Evolutionary conservation across 805 yeast species (phyloP).

Genomic region (Cyberlindnera amylophila): DNA sequence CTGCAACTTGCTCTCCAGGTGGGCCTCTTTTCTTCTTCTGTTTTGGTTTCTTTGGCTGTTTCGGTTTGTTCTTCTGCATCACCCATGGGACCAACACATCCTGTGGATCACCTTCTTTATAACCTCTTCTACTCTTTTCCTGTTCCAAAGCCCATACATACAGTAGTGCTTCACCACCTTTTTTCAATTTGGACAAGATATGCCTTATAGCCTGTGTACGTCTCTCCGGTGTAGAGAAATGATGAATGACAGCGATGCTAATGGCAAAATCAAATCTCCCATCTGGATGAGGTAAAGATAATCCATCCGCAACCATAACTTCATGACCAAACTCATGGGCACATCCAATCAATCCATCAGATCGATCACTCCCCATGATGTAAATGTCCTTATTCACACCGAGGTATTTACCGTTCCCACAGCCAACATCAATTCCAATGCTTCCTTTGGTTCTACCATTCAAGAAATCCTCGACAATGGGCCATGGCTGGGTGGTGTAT

Average conservation of each 20-base stretch:
- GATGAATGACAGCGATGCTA: constrained; percentile 94
- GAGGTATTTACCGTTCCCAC: constrained; percentile 95
- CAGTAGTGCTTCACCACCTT: constrained; percentile 67
- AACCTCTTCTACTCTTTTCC: constrained; percentile 81
- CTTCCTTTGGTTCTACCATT: constrained; percentile 44
- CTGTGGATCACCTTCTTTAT: constrained; percentile 86
- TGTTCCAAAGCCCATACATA: constrained; percentile 99
- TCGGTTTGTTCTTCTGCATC: constrained; percentile 45
- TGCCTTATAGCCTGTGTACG: constrained; percentile 71
- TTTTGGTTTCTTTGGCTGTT: constrained; percentile 28
- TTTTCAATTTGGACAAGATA: constrained; percentile 54
- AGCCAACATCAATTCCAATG: constrained; percentile 89
- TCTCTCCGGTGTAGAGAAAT: constrained; percentile 81
- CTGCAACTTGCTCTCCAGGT: constrained; percentile 24
- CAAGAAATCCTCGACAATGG: constrained; percentile 77
- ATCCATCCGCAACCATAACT: constrained; percentile 77
- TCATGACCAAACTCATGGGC: constrained; percentile 51
- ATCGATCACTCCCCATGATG: constrained; percentile 72
- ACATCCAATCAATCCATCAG: constrained; percentile 64
- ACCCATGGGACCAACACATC: constrained; percentile 98
- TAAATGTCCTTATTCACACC: constrained; percentile 63
- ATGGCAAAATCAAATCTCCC: constrained; percentile 72
- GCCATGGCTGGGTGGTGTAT: constrained; percentile 68
- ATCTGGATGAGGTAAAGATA: constrained; percentile 53
- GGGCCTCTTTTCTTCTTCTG: constrained; percentile 26